These are phyloP conservation scores for Nannochloropsis salina DNA, from an alignment of 108 stramenopile species.

Conservation along the genomic window DNA sequence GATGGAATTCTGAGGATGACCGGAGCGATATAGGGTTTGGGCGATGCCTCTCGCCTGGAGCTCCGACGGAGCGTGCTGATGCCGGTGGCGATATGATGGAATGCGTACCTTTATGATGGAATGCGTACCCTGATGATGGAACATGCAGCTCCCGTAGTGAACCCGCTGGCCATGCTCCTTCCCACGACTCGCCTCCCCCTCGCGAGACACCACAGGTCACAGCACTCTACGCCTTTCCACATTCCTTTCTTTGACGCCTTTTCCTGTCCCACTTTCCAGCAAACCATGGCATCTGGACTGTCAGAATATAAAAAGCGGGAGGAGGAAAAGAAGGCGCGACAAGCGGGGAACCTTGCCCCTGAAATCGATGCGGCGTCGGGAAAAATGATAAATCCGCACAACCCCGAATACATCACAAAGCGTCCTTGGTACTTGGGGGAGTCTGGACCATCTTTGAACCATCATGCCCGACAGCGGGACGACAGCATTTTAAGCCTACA, in stretches of 20 bases:
- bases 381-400: constrained; percentile 98
- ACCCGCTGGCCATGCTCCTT: too few species aligned
- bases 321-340: constrained; percentile 46
- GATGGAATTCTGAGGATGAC: too few species aligned
- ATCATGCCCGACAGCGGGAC: constrained; percentile 71
- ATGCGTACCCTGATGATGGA: too few species aligned
- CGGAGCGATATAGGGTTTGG: too few species aligned
- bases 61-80: too few species aligned
- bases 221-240: not conserved
- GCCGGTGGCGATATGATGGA: too few species aligned
- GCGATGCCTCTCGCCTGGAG: too few species aligned
- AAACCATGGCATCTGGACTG: not conserved
- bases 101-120: too few species aligned
- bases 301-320: constrained; percentile 24
- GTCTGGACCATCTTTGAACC: constrained; percentile 76
- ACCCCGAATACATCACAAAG: constrained; percentile 97
- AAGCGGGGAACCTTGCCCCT: constrained; percentile 47
- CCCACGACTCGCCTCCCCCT: too few species aligned
- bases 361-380: constrained; percentile 49
- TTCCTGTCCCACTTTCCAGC: not conserved
- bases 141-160: too few species aligned
- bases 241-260: not conserved
- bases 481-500: constrained; percentile 51
- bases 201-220: not conserved
- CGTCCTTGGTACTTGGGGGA: constrained; percentile 94